phyloP scores from a whole-genome alignment of 164 flowering plant genomes.

The Vitis amurensis region DNA sequence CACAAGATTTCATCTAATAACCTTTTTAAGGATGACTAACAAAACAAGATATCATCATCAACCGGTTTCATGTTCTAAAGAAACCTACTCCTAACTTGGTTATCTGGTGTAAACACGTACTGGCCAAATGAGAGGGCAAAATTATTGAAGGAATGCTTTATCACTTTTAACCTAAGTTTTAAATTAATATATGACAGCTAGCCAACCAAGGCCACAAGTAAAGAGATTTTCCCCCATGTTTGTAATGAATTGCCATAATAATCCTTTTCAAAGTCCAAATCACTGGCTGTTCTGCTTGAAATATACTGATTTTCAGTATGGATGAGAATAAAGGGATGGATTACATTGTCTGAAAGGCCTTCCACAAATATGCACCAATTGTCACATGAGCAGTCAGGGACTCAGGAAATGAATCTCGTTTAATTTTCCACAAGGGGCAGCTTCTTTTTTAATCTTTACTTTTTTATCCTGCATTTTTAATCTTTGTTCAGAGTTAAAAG shows the following conservation, averaged over 20 bases:
- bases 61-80: constrained; percentile 4
- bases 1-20: constrained; percentile 1
- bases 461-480: neutral
- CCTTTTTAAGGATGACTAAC: neutral
- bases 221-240: neutral
- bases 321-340: neutral
- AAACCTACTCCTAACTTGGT: constrained; percentile 8
- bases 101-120: neutral
- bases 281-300: neutral
- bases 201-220: neutral
- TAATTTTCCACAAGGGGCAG: neutral
- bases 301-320: neutral
- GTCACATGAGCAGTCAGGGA: neutral
- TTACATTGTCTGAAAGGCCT: neutral
- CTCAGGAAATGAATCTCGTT: too few relatives aligned
- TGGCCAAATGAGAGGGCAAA: neutral
- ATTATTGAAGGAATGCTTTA: neutral
- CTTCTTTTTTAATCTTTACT: neutral
- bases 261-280: neutral
- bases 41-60: too few relatives aligned
- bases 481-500: too few relatives aligned
- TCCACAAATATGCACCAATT: neutral
- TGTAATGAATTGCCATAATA: neutral
- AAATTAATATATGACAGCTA: neutral
- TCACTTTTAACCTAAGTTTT: constrained; percentile 2